phyloP scores from a whole-genome alignment of 805 yeast genomes.

The Lipomyces mesembrius region DNA sequence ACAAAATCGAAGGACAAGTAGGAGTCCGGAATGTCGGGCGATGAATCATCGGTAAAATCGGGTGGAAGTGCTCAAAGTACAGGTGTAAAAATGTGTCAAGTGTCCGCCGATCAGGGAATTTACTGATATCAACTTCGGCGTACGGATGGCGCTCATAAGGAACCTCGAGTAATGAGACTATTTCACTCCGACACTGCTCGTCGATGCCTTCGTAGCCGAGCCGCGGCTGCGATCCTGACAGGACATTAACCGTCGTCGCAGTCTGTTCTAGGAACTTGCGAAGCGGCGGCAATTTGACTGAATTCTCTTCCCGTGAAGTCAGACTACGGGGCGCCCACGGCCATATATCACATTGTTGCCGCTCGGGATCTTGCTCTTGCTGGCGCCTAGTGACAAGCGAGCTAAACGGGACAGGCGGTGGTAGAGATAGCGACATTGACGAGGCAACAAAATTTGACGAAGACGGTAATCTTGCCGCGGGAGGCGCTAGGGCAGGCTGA shows the following conservation, averaged over 20 bases:
- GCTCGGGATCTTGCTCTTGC: conserved; percentile 9
- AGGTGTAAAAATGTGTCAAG: conserved; percentile 34
- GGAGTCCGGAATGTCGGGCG: conserved; percentile 33
- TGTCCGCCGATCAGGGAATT: conserved; percentile 35
- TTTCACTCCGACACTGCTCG: conserved; percentile 20
- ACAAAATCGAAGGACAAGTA: conserved; percentile 30
- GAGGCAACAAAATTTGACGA: not conserved
- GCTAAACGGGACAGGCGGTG: conserved; percentile 11
- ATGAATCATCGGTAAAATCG: conserved; percentile 36
- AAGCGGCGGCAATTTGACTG: conserved; percentile 21
- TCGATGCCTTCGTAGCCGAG: conserved; percentile 10
- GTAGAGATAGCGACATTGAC: conserved; percentile 5
- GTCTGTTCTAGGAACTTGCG: conserved; percentile 17
- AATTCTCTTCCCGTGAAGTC: conserved; percentile 10
- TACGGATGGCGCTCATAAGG: conserved; percentile 24
- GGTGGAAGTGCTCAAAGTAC: conserved; percentile 35
- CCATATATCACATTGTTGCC: conserved; percentile 21
- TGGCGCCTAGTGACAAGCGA: conserved; percentile 2
- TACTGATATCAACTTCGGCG: conserved; percentile 27
- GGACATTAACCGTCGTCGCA: not conserved
- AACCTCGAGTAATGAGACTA: conserved; percentile 16
- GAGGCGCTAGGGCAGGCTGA: not conserved
- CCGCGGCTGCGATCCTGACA: not conserved
- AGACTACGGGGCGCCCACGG: conserved; percentile 24
- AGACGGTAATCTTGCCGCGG: not conserved